Conservation (phyloP, 2,329 filamentous ascomycete genomes). For the Aureobasidium sp. region DNA sequence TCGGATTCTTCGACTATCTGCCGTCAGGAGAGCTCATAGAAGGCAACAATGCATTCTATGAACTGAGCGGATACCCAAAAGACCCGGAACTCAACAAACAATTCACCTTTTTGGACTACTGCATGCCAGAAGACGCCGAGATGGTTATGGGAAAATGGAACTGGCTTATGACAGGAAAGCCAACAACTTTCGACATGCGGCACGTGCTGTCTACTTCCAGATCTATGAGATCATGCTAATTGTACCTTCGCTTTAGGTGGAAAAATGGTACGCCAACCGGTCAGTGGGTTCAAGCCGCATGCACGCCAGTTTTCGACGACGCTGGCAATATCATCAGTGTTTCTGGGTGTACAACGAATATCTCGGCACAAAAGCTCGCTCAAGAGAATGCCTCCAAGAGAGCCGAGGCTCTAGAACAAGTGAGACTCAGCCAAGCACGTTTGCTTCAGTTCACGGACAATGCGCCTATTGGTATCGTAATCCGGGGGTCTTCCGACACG, state of each 20-base stretch:
- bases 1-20: neutral
- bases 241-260: too few species aligned
- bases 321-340: conserved; percentile 16
- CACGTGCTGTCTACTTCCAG: too few species aligned
- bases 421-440: neutral
- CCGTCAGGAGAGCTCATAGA: neutral
- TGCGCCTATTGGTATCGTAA: neutral
- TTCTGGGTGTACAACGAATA: conserved; percentile 19
- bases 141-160: neutral
- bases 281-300: conserved; percentile 18
- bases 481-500: neutral
- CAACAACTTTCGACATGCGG: neutral
- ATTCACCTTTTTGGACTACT: neutral
- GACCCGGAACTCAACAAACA: neutral
- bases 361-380: neutral
- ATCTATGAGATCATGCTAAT: too few species aligned
- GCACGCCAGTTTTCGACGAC: conserved; percentile 16
- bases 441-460: neutral
- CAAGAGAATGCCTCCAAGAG: neutral
- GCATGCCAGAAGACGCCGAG: neutral
- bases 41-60: neutral
- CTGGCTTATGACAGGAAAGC: neutral
- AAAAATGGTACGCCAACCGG: conserved; percentile 14
- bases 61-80: neutral
- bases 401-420: neutral